Evolutionary conservation across 169 alveolate genomes (phyloP).

Genomic region (Plasmodium gonderi): DNA sequence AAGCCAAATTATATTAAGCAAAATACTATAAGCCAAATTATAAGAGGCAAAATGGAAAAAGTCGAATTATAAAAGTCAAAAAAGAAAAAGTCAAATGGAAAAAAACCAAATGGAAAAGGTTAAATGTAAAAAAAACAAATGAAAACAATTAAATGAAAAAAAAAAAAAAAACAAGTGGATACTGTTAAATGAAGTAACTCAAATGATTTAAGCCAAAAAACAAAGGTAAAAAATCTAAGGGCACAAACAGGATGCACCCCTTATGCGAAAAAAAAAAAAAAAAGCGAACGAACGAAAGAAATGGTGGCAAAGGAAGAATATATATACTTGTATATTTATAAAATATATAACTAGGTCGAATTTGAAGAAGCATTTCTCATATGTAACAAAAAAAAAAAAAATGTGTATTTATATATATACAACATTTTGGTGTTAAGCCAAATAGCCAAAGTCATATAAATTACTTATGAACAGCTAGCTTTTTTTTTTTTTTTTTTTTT

Average conservation of each 20-base stretch:
- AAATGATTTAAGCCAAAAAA: neutral
- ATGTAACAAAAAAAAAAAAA: neutral
- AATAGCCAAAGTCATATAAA: constrained; percentile 2
- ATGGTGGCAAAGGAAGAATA: neutral
- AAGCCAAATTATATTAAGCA: neutral
- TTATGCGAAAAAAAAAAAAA: neutral
- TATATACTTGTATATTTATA: neutral
- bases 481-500: constrained; percentile 56
- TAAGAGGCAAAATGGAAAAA: neutral
- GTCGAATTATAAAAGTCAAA: neutral
- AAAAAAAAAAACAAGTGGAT: neutral
- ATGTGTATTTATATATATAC: neutral
- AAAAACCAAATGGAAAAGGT: neutral
- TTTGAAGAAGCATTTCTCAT: neutral
- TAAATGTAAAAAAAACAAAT: too few species aligned
- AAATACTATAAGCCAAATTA: neutral
- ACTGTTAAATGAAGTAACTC: neutral
- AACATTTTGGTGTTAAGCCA: neutral
- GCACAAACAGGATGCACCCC: neutral
- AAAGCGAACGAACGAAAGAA: neutral
- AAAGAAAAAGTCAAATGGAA: neutral
- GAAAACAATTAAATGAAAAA: neutral
- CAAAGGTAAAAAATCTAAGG: neutral
- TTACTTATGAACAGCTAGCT: constrained; percentile 10
- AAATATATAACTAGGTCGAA: neutral